These are phyloP conservation scores for Podaxis rugospora DNA, from an alignment of 768 basidiomycete genomes.

Conservation along the genomic window DNA sequence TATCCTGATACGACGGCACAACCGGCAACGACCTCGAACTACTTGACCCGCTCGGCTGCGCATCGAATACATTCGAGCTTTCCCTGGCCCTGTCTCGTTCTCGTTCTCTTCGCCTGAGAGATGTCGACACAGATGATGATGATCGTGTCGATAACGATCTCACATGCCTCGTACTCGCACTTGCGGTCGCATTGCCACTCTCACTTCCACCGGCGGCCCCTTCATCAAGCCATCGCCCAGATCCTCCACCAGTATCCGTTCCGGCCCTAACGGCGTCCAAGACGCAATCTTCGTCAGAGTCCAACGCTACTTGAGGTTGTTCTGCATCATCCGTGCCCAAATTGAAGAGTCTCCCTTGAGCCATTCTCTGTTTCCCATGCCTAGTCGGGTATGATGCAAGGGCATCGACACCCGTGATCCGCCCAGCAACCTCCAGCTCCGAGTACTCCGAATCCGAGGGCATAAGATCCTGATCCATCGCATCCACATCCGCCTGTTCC, in stretches of 20 bases:
- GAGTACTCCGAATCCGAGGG: conserved; percentile 39
- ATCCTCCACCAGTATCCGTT: background rate
- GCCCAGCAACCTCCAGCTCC: conserved; percentile 18
- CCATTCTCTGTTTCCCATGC: background rate
- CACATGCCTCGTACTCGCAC: background rate
- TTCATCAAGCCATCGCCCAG: background rate
- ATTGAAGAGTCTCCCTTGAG: background rate
- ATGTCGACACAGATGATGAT: background rate
- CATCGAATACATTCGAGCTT: background rate
- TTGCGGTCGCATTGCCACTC: background rate
- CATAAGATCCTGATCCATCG: conserved; percentile 68
- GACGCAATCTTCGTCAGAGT: conserved; percentile 4
- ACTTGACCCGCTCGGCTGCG: conserved; percentile 1
- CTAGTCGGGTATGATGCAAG: background rate
- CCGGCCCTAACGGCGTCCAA: background rate
- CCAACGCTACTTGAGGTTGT: background rate
- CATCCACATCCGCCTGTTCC: conserved; percentile 60
- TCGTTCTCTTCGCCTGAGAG: background rate
- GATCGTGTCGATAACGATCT: background rate
- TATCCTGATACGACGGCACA: conserved; percentile 37
- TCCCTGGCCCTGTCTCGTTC: background rate
- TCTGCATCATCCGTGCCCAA: background rate
- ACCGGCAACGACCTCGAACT: conserved; percentile 12
- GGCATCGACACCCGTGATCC: conserved; percentile 5
- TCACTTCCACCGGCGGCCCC: background rate